Percentiles rank a stretch among this genome's conserved stretches.
Evolutionary conservation across 768 basidiomycete species (phyloP).

Genomic region (Boletus sensibilis): DNA sequence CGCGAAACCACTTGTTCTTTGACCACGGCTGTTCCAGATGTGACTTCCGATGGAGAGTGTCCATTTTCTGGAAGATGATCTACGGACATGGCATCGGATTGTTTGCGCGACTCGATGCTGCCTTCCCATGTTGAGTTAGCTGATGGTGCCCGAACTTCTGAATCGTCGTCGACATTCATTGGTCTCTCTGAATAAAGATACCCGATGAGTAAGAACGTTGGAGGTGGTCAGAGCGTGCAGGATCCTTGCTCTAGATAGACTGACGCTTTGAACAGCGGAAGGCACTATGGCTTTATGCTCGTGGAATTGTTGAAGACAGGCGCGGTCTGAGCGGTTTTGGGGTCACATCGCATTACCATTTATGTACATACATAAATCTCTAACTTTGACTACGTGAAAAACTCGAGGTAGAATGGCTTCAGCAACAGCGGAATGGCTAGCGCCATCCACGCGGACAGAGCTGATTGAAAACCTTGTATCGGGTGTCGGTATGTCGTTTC

Average conservation of each 20-base stretch:
- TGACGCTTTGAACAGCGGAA: background rate
- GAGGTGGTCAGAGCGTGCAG: background rate
- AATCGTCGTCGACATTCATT: constrained; percentile 23
- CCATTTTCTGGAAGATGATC: constrained; percentile 5
- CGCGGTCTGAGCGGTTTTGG: constrained; percentile 2
- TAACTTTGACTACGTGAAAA: constrained; percentile 9
- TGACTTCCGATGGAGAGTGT: background rate
- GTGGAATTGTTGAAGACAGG: background rate
- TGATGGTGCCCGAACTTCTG: background rate
- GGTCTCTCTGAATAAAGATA: background rate
- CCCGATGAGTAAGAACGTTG: background rate
- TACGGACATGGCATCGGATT: constrained; percentile 8
- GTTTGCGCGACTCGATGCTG: constrained; percentile 4
- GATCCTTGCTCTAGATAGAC: background rate
- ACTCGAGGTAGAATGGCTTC: constrained; percentile 21
- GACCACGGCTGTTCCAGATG: background rate
- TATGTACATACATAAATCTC: background rate
- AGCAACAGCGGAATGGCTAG: constrained; percentile 61
- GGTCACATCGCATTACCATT: constrained; percentile 1
- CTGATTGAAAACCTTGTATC: constrained; percentile 90
- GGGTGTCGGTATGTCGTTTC: constrained; percentile 67
- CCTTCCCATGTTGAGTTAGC: background rate
- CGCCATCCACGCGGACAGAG: constrained; percentile 76
- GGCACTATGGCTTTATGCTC: background rate
- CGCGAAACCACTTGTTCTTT: constrained; percentile 6